Evolutionary conservation across 2,329 filamentous ascomycete species (phyloP), one percentile per base, ranked within the genome.

Genomic region (Sporothrix globosa): DNA sequence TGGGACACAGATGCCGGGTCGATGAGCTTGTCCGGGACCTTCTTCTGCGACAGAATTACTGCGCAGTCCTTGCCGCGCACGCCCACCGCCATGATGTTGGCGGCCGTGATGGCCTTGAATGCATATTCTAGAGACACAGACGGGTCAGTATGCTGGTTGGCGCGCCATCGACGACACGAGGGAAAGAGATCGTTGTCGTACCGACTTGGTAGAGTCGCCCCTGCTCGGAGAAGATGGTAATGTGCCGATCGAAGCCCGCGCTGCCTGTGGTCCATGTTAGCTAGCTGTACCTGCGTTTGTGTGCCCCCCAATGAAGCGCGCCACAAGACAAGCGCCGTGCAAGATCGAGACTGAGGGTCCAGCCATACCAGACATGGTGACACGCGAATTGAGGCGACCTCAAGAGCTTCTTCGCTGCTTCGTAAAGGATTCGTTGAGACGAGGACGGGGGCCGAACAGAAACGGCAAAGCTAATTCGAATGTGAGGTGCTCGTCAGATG

Each of bases 201-300:
- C 96, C 96, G 82, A 99, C 96, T 97, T 99, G 96, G 82, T 98
- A 99, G 81, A 99, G 86, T 81, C 96, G 90, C 79, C 96, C 96
- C 84, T 97, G 94, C 82, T 99, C 96, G 73, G 96, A 97, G 86
- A 99, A 99, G 87, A 99, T 98, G 80, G 96, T 99, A 79, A 99
- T 99, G 84, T 99, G 96, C 86, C 96, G 90, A 84, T 99, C 96
- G 84, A 96, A 98, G 79, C 93, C 94, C 83, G 92, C 91, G 83
- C 89, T 91, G 82, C 90, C 91, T 93, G 77, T 77, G 10, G 73
- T 65, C 14, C 5, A 4, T 58, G 68, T 71, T 61, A 71, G 70
- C 54, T 39, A 30, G n/a, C 48, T 39, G 41, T 19, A 10, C 3
- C 52, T 46, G 39, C 24, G 52, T 34, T 30, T 4, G 39, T 30